A percentile compares a stretch with the other conserved stretches of the same genome.
Conservation (phyloP, 148 eudicot species). For the Camellia sinensis region DNA sequence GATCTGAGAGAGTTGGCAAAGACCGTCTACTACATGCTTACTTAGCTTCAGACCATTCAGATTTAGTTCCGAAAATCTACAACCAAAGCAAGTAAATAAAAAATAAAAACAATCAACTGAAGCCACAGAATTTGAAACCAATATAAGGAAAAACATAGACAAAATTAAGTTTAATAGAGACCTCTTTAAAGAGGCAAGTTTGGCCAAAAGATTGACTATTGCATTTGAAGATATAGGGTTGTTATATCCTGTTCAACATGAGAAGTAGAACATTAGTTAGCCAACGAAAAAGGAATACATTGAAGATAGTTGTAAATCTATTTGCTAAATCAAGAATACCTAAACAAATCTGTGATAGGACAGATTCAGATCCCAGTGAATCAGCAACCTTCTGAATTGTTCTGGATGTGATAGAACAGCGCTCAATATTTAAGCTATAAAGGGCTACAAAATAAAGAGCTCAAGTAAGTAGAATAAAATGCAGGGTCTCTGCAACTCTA, state of each 20-base stretch:
- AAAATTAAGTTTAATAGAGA: constrained; percentile 16
- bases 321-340: constrained; percentile 40
- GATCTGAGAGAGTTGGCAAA: constrained; percentile 61
- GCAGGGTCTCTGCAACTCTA: not conserved
- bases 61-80: constrained; percentile 78
- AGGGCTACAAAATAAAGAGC: constrained; percentile 53
- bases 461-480: not conserved
- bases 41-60: constrained; percentile 74
- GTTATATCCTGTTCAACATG: constrained; percentile 67
- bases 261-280: constrained; percentile 17
- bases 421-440: constrained; percentile 76
- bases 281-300: constrained; percentile 11
- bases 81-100: not conserved
- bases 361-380: constrained; percentile 57
- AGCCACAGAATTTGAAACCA: not conserved
- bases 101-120: not conserved
- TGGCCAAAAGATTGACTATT: constrained; percentile 53
- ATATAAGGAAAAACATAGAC: not conserved
- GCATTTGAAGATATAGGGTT: constrained; percentile 63
- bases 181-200: constrained; percentile 69
- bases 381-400: constrained; percentile 82
- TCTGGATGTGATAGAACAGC: constrained; percentile 83
- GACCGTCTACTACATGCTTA: constrained; percentile 56
- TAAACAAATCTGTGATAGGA: constrained; percentile 60
- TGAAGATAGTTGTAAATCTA: not conserved